Evolutionary conservation across 257 asterid genomes (phyloP).

Genomic region (Sherardia arvensis): DNA sequence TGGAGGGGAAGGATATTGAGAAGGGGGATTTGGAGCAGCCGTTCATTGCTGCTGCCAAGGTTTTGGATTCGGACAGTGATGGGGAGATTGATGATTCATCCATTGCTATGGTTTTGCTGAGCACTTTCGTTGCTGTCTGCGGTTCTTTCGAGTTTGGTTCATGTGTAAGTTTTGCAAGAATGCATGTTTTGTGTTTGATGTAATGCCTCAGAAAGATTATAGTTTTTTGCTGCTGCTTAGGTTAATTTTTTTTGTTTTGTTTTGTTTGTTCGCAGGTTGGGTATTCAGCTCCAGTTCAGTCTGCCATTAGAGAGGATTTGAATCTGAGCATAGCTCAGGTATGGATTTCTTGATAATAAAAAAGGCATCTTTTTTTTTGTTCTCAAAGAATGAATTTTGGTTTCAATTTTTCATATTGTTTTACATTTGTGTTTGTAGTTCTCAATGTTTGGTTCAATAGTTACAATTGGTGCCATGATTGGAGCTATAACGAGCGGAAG

Average conservation of each 20-base stretch:
- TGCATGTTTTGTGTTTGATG: background rate
- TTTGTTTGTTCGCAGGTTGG: conserved; percentile 98
- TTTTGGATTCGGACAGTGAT: conserved; percentile 24
- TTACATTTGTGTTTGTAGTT: conserved; percentile 21
- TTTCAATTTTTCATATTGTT: background rate
- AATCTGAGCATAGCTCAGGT: conserved; percentile 64
- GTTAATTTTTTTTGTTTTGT: conserved; percentile 10
- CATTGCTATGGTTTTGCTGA: conserved; percentile 47
- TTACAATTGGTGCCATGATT: conserved; percentile 85
- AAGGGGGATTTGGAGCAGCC: conserved; percentile 38
- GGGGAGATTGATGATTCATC: conserved; percentile 38
- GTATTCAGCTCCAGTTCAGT: conserved; percentile 76
- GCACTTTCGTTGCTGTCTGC: conserved; percentile 78
- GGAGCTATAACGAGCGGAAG: conserved; percentile 77
- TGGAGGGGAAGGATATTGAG: conserved; percentile 30
- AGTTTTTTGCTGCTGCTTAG: conserved; percentile 17
- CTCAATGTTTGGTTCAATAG: conserved; percentile 70
- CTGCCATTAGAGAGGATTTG: conserved; percentile 60
- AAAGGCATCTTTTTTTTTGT: background rate
- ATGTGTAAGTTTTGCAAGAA: conserved; percentile 47
- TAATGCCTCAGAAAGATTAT: background rate
- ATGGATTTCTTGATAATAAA: background rate
- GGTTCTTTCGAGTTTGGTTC: conserved; percentile 90
- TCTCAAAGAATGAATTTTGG: background rate
- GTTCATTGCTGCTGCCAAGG: conserved; percentile 20